A percentile compares a stretch with the other conserved stretches of the same genome.
phyloP scores from a whole-genome alignment of 495 filamentous ascomycete genomes.

The Aspergillus bertholletiae region DNA sequence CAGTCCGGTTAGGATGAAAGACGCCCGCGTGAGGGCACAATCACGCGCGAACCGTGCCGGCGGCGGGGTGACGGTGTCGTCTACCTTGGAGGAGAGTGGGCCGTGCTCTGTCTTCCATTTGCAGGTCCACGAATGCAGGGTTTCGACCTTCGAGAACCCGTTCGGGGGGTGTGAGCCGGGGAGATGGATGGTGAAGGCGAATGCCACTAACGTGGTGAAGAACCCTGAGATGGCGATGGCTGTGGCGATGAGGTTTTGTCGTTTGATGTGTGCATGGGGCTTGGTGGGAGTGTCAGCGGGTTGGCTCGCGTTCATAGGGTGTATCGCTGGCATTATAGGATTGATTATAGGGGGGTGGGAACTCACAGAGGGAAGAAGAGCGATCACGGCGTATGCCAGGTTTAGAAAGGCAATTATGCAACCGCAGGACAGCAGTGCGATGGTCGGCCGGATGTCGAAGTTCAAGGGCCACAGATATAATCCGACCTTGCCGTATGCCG shows the following conservation, averaged over 20 bases:
- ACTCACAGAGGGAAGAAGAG: conserved; percentile 45
- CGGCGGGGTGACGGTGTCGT: conserved; percentile 8
- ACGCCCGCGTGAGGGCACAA: conserved; percentile 37
- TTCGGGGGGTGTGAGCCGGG: conserved; percentile 35
- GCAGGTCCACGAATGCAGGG: conserved; percentile 51
- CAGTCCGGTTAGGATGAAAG: conserved; percentile 37
- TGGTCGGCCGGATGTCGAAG: conserved; percentile 44
- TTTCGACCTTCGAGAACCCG: conserved; percentile 39
- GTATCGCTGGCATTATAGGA: too few relatives aligned
- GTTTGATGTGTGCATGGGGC: conserved; percentile 34
- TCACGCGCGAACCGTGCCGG: conserved; percentile 42
- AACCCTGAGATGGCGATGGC: conserved; percentile 33
- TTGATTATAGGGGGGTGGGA: neutral
- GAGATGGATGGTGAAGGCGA: conserved; percentile 41
- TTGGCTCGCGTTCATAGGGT: neutral
- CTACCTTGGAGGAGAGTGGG: neutral
- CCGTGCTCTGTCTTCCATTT: conserved; percentile 35
- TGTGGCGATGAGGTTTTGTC: conserved; percentile 37
- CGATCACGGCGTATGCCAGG: conserved; percentile 36
- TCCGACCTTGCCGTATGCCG: conserved; percentile 29
- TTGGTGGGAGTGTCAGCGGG: too few relatives aligned
- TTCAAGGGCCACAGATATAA: conserved; percentile 50
- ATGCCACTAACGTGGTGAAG: conserved; percentile 35
- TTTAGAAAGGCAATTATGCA: conserved; percentile 37
- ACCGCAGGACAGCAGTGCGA: conserved; percentile 42